phyloP scores from a whole-genome alignment of 441 rosid species.

The Croton setiger region DNA sequence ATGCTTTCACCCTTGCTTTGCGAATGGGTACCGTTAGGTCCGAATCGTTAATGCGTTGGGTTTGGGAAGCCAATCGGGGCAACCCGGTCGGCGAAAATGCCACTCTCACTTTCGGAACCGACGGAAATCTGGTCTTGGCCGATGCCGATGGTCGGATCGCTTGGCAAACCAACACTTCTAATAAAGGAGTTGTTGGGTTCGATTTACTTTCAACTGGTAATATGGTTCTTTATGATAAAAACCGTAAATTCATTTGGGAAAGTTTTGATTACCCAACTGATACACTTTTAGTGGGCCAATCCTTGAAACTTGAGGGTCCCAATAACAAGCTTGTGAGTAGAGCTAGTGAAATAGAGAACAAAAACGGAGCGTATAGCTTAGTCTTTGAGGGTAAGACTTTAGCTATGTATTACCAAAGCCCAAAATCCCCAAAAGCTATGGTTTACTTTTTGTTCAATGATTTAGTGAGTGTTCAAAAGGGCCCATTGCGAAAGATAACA shows the following conservation, averaged over 20 bases:
- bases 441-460: conserved; percentile 33
- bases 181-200: conserved; percentile 56
- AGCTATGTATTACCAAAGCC: conserved; percentile 45
- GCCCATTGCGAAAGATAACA: conserved; percentile 19
- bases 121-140: conserved; percentile 63
- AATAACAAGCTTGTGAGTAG: conserved; percentile 52
- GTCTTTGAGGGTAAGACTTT: conserved; percentile 49
- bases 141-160: conserved; percentile 50
- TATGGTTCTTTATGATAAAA: conserved; percentile 57
- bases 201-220: conserved; percentile 53
- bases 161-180: conserved; percentile 71
- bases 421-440: conserved; percentile 40
- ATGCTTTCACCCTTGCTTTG: conserved; percentile 58
- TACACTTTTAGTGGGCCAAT: conserved; percentile 65
- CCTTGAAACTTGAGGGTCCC: conserved; percentile 32
- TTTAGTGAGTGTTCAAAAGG: not conserved
- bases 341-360: conserved; percentile 30
- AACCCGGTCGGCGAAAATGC: conserved; percentile 58
- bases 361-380: conserved; percentile 55
- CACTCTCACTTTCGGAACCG: conserved; percentile 42
- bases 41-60: conserved; percentile 45
- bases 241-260: conserved; percentile 55
- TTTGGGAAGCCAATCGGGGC: conserved; percentile 67
- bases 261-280: conserved; percentile 77
- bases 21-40: conserved; percentile 47